These are phyloP conservation scores for Phytophthora ramorum DNA, from an alignment of 352 stramenopile species.

Conservation along the genomic window DNA sequence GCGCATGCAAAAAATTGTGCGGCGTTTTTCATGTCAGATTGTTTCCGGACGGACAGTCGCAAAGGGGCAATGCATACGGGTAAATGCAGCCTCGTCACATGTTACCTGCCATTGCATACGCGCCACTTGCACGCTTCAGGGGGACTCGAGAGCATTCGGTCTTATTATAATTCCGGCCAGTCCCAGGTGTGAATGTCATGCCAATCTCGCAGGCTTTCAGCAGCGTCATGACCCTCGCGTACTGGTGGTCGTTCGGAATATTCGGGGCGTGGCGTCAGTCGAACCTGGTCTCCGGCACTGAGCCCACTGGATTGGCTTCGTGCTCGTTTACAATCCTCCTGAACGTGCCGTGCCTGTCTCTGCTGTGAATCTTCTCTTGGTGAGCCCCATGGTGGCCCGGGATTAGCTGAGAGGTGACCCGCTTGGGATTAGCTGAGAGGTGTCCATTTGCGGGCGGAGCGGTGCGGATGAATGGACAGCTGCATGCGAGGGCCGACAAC, in stretches of 20 bases:
- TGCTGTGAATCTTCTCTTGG: slow-evolving; percentile 21
- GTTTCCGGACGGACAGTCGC: slow-evolving; percentile 4
- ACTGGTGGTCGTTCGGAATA: slow-evolving; percentile 28
- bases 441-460: slow-evolving; percentile 8
- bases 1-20: not conserved
- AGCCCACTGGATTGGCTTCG: slow-evolving; percentile 11
- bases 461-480: slow-evolving; percentile 24
- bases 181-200: slow-evolving; percentile 7
- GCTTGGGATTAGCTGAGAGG: slow-evolving; percentile 26
- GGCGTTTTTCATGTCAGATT: slow-evolving; percentile 4
- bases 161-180: not conserved
- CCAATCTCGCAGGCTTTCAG: slow-evolving; percentile 1
- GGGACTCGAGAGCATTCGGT: not conserved
- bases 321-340: not conserved
- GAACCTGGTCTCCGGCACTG: slow-evolving; percentile 13
- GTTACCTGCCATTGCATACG: not conserved
- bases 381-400: slow-evolving; percentile 21
- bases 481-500: slow-evolving; percentile 18
- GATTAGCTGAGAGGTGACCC: slow-evolving; percentile 32
- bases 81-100: slow-evolving; percentile 22
- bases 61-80: too few relatives aligned
- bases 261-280: slow-evolving; percentile 23
- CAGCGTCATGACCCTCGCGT: slow-evolving; percentile 23
- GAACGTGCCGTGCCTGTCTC: slow-evolving; percentile 26
- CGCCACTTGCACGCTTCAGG: not conserved